Evolutionary conservation across 352 stramenopile species (phyloP), one percentile per base, ranked within the genome.

Genomic region (Pythium dissimile): DNA sequence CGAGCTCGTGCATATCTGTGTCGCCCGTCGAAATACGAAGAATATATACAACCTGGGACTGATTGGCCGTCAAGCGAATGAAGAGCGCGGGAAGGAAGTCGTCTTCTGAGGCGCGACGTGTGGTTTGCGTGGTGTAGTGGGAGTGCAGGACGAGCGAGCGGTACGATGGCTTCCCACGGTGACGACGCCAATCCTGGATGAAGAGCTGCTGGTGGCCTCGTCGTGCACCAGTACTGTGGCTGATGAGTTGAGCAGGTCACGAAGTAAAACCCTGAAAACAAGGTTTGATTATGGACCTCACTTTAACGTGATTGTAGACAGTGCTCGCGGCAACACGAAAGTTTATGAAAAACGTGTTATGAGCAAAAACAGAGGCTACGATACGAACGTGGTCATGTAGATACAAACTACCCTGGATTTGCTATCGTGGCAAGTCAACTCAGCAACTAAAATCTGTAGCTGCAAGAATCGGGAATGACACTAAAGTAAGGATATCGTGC

Each of bases 1-100:
- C 64, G 38, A 67, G 53, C 59, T 75, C 43, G 55, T 70, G 59
- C 76, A 84, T 84, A n/a, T n/a, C n/a, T 48, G 30, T 5, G 11
- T 32, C 13, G 34, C 9, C 39, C 15, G 37, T 43, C 37, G 37
- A 43, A 5, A 23, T n/a, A n/a, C n/a, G n/a, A n/a, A n/a, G n/a
- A n/a, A n/a, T n/a, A n/a, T n/a, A n/a, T n/a, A n/a, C n/a, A n/a
- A n/a, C n/a, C n/a, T n/a, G n/a, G n/a, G n/a, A n/a, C n/a, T n/a
- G n/a, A n/a, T n/a, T n/a, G n/a, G n/a, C n/a, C n/a, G n/a, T n/a
- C n/a, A n/a, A n/a, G n/a, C n/a, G n/a, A n/a, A n/a, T n/a, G n/a
- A n/a, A n/a, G n/a, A n/a, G n/a, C n/a, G n/a, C n/a, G n/a, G n/a
- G n/a, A n/a, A n/a, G n/a, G n/a, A n/a, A n/a, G n/a, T n/a, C n/a